phyloP scores from a whole-genome alignment of 352 stramenopile genomes.

The Stramenopiles sp. region DNA sequence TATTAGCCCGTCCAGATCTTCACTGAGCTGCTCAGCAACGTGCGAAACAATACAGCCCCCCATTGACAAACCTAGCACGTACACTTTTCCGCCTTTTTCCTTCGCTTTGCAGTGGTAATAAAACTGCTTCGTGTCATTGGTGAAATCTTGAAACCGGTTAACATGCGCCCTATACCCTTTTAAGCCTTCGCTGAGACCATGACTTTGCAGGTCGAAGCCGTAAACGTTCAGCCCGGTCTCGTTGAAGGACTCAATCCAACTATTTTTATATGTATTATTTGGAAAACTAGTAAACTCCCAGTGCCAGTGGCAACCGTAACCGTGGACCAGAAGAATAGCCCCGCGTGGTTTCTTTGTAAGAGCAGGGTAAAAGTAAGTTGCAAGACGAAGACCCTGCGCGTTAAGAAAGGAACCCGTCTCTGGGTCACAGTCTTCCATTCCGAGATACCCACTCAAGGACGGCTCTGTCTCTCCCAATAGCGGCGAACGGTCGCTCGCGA shows the following conservation, averaged over 20 bases:
- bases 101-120: not conserved
- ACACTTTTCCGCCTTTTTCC: not conserved
- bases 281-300: not conserved
- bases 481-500: no score
- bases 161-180: not conserved
- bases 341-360: not conserved
- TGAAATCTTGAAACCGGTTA: not conserved
- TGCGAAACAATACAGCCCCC: not conserved
- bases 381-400: not conserved
- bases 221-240: not conserved
- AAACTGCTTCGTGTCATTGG: not conserved
- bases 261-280: constrained; percentile 6
- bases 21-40: not conserved
- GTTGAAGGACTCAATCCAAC: not conserved
- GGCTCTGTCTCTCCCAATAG: no score
- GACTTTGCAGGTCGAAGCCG: not conserved
- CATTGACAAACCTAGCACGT: not conserved
- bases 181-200: not conserved
- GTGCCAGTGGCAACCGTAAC: not conserved
- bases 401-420: not conserved
- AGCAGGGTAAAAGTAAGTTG: not conserved
- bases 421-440: not conserved
- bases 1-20: not conserved
- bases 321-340: not conserved
- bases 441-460: no score